phyloP scores from a whole-genome alignment of 2,329 filamentous ascomycete genomes.

The Aureobasidium sp. region DNA sequence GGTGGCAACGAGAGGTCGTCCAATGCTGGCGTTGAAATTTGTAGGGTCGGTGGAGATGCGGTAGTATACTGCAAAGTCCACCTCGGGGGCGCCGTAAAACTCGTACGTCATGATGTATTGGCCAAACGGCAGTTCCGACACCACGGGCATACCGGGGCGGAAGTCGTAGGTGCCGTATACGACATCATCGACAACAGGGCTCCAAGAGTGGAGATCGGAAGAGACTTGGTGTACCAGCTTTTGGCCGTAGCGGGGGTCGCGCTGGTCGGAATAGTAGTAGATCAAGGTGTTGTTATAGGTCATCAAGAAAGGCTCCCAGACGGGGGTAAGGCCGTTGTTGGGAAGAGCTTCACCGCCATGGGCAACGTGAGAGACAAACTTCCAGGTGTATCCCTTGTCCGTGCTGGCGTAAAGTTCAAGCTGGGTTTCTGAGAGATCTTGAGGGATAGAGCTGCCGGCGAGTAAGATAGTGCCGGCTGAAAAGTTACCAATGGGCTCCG shows the following conservation, averaged over 20 bases:
- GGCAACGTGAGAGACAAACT: constrained; percentile 59
- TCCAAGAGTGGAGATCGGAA: constrained; percentile 53
- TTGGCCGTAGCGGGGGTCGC: constrained; percentile 56
- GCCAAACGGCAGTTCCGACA: constrained; percentile 48
- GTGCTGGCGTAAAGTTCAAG: constrained; percentile 61
- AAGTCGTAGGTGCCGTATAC: constrained; percentile 53
- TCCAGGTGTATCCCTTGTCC: constrained; percentile 55
- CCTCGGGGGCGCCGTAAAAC: constrained; percentile 43
- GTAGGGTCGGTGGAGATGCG: constrained; percentile 41
- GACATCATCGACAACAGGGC: constrained; percentile 52
- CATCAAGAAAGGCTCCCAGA: constrained; percentile 66
- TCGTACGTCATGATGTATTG: constrained; percentile 60
- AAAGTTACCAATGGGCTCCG: constrained; percentile 49
- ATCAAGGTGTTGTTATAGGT: constrained; percentile 52
- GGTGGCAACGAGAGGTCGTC: constrained; percentile 35
- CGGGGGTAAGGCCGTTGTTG: constrained; percentile 57
- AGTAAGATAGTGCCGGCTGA: constrained; percentile 55
- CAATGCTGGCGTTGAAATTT: constrained; percentile 36
- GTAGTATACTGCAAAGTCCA: constrained; percentile 45
- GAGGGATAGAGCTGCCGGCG: constrained; percentile 53
- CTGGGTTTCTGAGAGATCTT: constrained; percentile 52
- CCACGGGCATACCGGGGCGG: constrained; percentile 60
- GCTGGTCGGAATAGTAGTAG: constrained; percentile 64
- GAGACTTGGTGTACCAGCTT: constrained; percentile 59
- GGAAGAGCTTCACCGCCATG: constrained; percentile 53